Conservation (phyloP, 345 rosid species). For the Corchorus capsularis region DNA sequence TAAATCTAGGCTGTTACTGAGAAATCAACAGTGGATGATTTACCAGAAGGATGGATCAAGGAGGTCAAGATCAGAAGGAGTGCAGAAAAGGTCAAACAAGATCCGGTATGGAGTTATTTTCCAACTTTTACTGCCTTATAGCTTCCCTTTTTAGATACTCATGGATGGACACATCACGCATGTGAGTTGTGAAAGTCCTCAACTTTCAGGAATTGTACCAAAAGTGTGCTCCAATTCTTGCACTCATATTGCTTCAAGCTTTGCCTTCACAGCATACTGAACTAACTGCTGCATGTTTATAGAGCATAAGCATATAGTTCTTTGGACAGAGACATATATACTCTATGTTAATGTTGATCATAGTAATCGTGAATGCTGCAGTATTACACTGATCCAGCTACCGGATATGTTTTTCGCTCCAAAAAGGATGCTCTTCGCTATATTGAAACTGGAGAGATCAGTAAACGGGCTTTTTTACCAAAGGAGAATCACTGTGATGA, state of each 20-base stretch:
- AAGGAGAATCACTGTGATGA: slow-evolving; percentile 10
- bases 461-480: slow-evolving; percentile 25
- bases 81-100: slow-evolving; percentile 25
- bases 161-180: neutral
- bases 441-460: slow-evolving; percentile 39
- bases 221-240: neutral
- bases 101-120: slow-evolving; percentile 34
- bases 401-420: slow-evolving; percentile 43
- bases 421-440: slow-evolving; percentile 37
- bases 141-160: neutral
- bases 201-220: neutral
- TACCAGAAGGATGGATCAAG: slow-evolving; percentile 47
- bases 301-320: neutral
- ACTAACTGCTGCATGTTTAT: neutral
- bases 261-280: neutral
- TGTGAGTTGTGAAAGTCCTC: neutral
- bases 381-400: slow-evolving; percentile 44
- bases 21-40: slow-evolving; percentile 30
- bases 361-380: slow-evolving; percentile 24
- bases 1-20: slow-evolving; percentile 34
- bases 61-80: slow-evolving; percentile 31
- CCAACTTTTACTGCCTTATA: neutral
- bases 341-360: slow-evolving; percentile 16
- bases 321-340: neutral
- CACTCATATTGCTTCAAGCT: neutral